These are phyloP conservation scores for Gynochthodes officinalis DNA, from an alignment of 257 asterid genomes.

Conservation along the genomic window DNA sequence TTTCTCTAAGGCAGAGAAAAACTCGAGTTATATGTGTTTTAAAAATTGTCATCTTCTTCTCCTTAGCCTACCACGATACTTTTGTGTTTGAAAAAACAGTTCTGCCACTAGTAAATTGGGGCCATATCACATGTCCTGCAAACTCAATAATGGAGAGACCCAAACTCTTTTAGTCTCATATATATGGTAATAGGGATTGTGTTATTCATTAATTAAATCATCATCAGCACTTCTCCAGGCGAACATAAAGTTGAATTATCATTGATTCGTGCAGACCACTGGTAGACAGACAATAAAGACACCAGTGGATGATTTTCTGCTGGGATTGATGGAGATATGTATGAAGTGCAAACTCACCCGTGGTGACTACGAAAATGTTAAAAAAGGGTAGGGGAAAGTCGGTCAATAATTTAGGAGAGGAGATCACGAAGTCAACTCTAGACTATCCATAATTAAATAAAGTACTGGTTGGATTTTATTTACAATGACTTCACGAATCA, in stretches of 20 bases:
- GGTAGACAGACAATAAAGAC: slow-evolving; percentile 26
- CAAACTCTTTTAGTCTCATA: neutral
- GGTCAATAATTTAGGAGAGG: slow-evolving; percentile 14
- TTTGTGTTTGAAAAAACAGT: slow-evolving; percentile 17
- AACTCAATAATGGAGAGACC: slow-evolving; percentile 21
- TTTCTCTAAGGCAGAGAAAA: neutral
- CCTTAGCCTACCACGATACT: slow-evolving; percentile 8
- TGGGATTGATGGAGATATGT: neutral
- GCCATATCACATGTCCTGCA: slow-evolving; percentile 25
- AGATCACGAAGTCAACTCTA: slow-evolving; percentile 13
- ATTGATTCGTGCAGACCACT: neutral
- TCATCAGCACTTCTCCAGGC: too few relatives aligned
- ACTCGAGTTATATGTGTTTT: too few relatives aligned
- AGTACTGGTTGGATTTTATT: neutral
- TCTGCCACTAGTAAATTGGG: slow-evolving; percentile 12
- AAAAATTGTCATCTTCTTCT: neutral
- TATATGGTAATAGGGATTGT: neutral
- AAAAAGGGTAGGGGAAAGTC: neutral
- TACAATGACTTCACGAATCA: neutral
- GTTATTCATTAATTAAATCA: too few relatives aligned
- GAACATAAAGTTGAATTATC: too few relatives aligned
- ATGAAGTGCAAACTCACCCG: neutral
- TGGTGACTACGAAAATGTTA: neutral
- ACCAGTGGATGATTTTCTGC: neutral
- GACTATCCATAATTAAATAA: neutral